These are phyloP conservation scores for Zasmidium citrigriseum DNA, from an alignment of 2,329 filamentous ascomycete genomes.

Conservation along the genomic window DNA sequence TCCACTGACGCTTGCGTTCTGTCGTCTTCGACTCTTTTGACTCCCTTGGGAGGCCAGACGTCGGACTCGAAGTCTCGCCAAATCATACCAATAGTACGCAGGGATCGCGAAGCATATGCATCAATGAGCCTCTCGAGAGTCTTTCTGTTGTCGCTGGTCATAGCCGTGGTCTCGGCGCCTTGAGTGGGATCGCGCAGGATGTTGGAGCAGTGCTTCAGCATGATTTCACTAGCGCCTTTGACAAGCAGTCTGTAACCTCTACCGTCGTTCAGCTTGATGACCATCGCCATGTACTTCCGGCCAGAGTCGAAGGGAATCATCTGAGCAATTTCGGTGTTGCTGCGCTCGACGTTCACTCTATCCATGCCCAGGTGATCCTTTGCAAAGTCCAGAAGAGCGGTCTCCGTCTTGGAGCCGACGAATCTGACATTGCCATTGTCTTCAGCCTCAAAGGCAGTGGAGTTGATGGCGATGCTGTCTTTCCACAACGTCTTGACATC, in stretches of 20 bases:
- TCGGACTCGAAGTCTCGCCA: slow-evolving; percentile 76
- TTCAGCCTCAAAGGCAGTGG: slow-evolving; percentile 68
- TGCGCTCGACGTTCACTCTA: slow-evolving; percentile 60
- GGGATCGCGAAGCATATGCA: slow-evolving; percentile 74
- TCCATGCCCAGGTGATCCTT: slow-evolving; percentile 66
- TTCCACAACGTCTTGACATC: slow-evolving; percentile 59
- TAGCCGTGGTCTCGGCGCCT: slow-evolving; percentile 52
- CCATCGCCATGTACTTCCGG: slow-evolving; percentile 70
- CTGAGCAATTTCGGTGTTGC: slow-evolving; percentile 61
- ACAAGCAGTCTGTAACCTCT: slow-evolving; percentile 59
- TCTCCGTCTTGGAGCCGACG: slow-evolving; percentile 77
- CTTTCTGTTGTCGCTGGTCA: slow-evolving; percentile 60
- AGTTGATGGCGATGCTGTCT: slow-evolving; percentile 68
- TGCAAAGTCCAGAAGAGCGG: slow-evolving; percentile 70
- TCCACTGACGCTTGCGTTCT: slow-evolving; percentile 64
- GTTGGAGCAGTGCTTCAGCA: slow-evolving; percentile 48
- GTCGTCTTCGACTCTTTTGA: slow-evolving; percentile 61
- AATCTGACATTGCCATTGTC: slow-evolving; percentile 61
- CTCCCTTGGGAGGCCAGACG: slow-evolving; percentile 70
- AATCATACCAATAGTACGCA: slow-evolving; percentile 81
- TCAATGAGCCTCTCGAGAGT: slow-evolving; percentile 69
- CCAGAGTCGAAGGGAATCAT: slow-evolving; percentile 63
- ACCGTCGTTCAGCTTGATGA: slow-evolving; percentile 55
- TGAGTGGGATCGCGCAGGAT: slow-evolving; percentile 63
- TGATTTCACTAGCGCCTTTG: slow-evolving; percentile 55